Conservation (phyloP, 1,284 basidiomycete genomes). For the Inonotus hispidus region DNA sequence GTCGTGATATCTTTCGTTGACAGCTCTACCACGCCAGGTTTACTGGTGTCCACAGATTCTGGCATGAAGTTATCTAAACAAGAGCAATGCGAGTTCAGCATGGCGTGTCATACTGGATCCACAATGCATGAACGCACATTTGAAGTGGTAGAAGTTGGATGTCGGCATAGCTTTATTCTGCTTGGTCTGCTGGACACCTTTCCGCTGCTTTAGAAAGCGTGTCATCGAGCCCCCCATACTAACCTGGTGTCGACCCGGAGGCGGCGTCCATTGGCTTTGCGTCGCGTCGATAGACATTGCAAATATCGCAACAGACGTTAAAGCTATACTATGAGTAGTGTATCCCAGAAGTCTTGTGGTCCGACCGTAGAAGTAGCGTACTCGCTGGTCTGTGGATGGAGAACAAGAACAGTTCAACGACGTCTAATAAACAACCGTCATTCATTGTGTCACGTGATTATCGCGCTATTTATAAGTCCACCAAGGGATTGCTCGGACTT, state of each 20-base stretch:
- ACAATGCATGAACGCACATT: conserved; percentile 43
- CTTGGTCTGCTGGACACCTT: conserved; percentile 29
- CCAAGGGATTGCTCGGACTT: too few species aligned
- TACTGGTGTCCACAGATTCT: conserved; percentile 55
- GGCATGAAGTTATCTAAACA: conserved; percentile 68
- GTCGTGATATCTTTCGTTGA: conserved; percentile 44
- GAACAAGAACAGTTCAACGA: too few species aligned
- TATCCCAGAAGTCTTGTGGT: neutral
- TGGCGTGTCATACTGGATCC: neutral
- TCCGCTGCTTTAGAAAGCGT: conserved; percentile 56
- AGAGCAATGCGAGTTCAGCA: neutral
- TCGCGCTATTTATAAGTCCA: too few species aligned
- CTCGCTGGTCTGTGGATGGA: too few species aligned
- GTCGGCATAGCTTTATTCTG: conserved; percentile 36
- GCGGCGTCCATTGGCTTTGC: conserved; percentile 44
- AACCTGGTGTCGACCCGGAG: conserved; percentile 47
- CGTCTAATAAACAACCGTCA: too few species aligned
- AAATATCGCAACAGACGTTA: neutral
- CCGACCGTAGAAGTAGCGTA: neutral
- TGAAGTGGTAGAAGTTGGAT: conserved; percentile 65
- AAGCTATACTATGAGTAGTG: neutral
- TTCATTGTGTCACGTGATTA: too few species aligned
- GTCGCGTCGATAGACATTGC: conserved; percentile 9
- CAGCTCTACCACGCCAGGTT: conserved; percentile 58
- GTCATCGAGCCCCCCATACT: conserved; percentile 52